Conservation (phyloP, 345 rosid genomes). For the Aquilaria sinensis region DNA sequence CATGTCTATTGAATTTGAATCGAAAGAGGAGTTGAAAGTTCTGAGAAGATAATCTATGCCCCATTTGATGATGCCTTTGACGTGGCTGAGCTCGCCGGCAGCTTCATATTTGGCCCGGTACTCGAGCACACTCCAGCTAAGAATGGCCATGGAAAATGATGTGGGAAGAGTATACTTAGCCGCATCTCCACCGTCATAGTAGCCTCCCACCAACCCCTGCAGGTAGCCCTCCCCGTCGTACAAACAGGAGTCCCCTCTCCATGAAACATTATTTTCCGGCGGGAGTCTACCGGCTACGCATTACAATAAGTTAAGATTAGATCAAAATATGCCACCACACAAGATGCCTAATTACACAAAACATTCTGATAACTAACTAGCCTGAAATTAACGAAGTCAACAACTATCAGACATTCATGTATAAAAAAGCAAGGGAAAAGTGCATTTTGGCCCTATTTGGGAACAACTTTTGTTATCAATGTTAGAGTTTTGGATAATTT, state of each 20-base stretch:
- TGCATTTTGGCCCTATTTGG: too few relatives aligned
- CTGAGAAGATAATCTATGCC: constrained; percentile 90
- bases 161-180: constrained; percentile 84
- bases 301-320: not conserved
- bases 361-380: too few relatives aligned
- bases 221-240: constrained; percentile 1
- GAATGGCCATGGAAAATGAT: constrained; percentile 91
- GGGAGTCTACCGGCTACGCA: not conserved
- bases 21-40: constrained; percentile 77
- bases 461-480: too few relatives aligned
- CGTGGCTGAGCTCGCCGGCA: constrained; percentile 84
- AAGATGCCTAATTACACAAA: too few relatives aligned
- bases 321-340: too few relatives aligned
- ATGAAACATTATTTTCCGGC: not conserved
- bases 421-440: too few relatives aligned
- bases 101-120: constrained; percentile 91
- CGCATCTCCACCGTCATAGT: constrained; percentile 92
- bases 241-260: constrained; percentile 4
- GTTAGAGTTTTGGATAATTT: too few relatives aligned
- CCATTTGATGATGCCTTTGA: constrained; percentile 89
- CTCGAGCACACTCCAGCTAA: constrained; percentile 98
- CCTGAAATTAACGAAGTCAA: too few relatives aligned
- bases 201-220: constrained; percentile 82
- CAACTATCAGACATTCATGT: too few relatives aligned
- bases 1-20: constrained; percentile 16